A percentile compares a stretch with the other conserved stretches of the same genome.
Conservation (phyloP, 306 rosid species). For the Ammopiptanthus mongolicus region DNA sequence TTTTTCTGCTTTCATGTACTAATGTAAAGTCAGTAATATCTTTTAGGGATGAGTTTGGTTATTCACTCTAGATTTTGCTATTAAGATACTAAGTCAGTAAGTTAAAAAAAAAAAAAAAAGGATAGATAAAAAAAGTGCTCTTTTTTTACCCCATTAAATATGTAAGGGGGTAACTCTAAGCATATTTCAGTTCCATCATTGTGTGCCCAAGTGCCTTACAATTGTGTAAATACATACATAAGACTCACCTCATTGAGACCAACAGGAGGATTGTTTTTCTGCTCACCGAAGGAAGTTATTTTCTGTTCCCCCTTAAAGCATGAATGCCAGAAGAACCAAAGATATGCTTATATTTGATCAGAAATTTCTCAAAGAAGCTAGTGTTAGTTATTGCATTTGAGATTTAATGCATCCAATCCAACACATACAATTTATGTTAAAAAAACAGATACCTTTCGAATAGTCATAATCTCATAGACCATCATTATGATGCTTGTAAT, state of each 20-base stretch:
- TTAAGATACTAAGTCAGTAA: too few species aligned
- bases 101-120: too few species aligned
- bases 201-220: not conserved
- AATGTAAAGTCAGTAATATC: not conserved
- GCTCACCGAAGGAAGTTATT: not conserved
- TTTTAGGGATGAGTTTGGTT: not conserved
- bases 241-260: not conserved
- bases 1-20: not conserved
- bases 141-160: too few species aligned
- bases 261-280: not conserved
- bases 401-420: not conserved
- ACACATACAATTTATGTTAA: not conserved
- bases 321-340: not conserved
- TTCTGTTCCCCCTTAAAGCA: not conserved
- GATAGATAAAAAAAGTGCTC: too few species aligned
- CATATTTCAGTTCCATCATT: not conserved
- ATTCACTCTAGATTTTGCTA: too few species aligned
- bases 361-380: not conserved
- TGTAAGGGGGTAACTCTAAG: not conserved
- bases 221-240: not conserved
- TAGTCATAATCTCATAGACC: not conserved
- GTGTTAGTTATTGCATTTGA: not conserved
- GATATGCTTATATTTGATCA: not conserved
- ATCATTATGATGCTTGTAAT: not conserved
- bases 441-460: not conserved